Percentiles rank a stretch among this genome's conserved stretches.
phyloP scores from a whole-genome alignment of 1,284 basidiomycete genomes.

The Apiotrichum gamsii region DNA sequence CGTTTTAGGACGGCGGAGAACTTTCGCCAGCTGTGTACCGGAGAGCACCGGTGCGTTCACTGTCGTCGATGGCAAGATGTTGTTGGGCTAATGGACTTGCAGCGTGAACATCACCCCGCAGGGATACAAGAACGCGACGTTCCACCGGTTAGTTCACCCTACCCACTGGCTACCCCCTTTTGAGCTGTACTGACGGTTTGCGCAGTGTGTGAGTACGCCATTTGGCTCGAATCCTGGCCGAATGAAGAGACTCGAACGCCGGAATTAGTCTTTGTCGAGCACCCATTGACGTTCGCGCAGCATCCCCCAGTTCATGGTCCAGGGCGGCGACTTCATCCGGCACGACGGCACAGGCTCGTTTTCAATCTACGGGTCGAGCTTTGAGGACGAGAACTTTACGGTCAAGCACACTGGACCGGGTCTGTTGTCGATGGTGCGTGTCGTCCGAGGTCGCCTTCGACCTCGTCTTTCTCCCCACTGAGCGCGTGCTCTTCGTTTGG shows the following conservation, averaged over 20 bases:
- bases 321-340: conserved; percentile 69
- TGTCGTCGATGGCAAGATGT: no score
- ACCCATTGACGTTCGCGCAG: conserved; percentile 9
- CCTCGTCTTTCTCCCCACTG: no score
- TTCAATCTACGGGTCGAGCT: conserved; percentile 90
- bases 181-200: no score
- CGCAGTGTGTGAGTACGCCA: conserved; percentile 17
- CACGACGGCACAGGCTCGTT: conserved; percentile 90
- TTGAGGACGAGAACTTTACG: conserved; percentile 92
- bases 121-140: conserved; percentile 80
- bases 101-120: conserved; percentile 80
- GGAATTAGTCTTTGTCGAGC: no score
- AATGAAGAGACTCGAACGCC: no score
- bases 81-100: no score
- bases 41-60: conserved; percentile 75
- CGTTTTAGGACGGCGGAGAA: conserved; percentile 98
- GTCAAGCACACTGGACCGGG: conserved; percentile 82
- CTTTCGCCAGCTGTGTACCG: conserved; percentile 93
- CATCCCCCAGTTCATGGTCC: conserved; percentile 51
- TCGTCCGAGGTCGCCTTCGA: no score
- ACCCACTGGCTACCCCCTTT: no score
- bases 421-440: conserved; percentile 71
- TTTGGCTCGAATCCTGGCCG: no score
- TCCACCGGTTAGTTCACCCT: conserved; percentile 67
- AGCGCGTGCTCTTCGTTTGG: no score